Percentiles rank a stretch among this genome's conserved stretches.
Conservation (phyloP, 257 asterid genomes). For the Salvia hispanica region DNA sequence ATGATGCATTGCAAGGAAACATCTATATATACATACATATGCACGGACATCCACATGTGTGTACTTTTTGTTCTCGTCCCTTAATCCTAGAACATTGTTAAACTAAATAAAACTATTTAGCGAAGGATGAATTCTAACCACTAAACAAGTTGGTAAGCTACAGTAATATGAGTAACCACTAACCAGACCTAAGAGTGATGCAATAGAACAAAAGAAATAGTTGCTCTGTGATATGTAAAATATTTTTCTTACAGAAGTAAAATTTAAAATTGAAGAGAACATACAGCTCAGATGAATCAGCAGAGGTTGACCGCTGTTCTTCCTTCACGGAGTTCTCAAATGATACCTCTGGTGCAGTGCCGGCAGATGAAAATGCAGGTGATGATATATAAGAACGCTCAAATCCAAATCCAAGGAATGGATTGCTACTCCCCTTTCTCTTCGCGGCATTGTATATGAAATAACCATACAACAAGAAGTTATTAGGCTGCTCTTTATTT, state of each 20-base stretch:
- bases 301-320: slow-evolving; percentile 48
- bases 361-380: slow-evolving; percentile 55
- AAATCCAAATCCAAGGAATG: slow-evolving; percentile 51
- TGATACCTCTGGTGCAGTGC: slow-evolving; percentile 71
- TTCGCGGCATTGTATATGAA: slow-evolving; percentile 61
- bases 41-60: not conserved
- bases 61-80: not conserved
- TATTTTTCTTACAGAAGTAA: not conserved
- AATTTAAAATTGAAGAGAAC: slow-evolving; percentile 37
- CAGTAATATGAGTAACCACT: not conserved
- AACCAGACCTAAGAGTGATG: not conserved
- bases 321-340: slow-evolving; percentile 53
- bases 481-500: slow-evolving; percentile 65
- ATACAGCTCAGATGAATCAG: slow-evolving; percentile 63
- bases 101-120: not conserved
- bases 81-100: not conserved
- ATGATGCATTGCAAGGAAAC: not conserved
- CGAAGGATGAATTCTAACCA: not conserved
- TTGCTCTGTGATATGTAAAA: not conserved
- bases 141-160: not conserved
- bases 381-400: slow-evolving; percentile 52
- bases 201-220: not conserved
- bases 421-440: slow-evolving; percentile 48
- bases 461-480: slow-evolving; percentile 62
- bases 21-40: not conserved